Evolutionary conservation across 1,284 basidiomycete genomes (phyloP), one percentile per base, ranked within the genome.

Genomic region (Rhodofomes roseus): DNA sequence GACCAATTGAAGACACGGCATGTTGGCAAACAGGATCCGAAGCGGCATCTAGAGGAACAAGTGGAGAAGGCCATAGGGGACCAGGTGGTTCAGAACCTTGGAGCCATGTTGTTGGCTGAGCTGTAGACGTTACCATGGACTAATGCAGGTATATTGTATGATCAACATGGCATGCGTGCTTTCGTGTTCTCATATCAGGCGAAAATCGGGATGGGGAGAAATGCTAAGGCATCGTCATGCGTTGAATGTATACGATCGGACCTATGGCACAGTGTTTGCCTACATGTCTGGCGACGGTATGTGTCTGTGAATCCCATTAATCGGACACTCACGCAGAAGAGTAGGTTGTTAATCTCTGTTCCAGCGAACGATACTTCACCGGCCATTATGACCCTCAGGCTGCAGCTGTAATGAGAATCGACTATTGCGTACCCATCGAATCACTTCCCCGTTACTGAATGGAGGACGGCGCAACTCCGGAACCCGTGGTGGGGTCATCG

Each of bases 11-110:
- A 96, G 79, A 97, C 94, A 58, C 86, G 95, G 64, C 96, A 98
- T 75, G 95, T 98, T 67, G 96, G 96, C 61, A 98, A 97, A 77
- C 93, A 96, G 70, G 95, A 98, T 78, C 95, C 95, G 48, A 98
- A 98, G 78, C 86, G 95, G 68, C 95, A 98, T 79, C 75, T 98
- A 65, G 95, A 96, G 71, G 96, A 97, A 76, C 90, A 92, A 31
- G 96, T 96, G n/a, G 95, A 97, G 77, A 92, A 90, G 75, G 93
- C 93, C 1, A 96, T 98, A 87, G 94, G 93, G 18, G 89, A 96
- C 75, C 94, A 97, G 76, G 95, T 98, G 62, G 90, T 95, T 41
- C 95, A 98, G 78, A 94, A 92, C 71, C 75, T 96, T 65, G 94
- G 92, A 27, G 95, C 93, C 67, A 95, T 95, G 86, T 80, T 96